Percentiles rank a stretch among this genome's conserved stretches.
phyloP scores from a whole-genome alignment of 768 basidiomycete genomes.

The Suillus plorans region DNA sequence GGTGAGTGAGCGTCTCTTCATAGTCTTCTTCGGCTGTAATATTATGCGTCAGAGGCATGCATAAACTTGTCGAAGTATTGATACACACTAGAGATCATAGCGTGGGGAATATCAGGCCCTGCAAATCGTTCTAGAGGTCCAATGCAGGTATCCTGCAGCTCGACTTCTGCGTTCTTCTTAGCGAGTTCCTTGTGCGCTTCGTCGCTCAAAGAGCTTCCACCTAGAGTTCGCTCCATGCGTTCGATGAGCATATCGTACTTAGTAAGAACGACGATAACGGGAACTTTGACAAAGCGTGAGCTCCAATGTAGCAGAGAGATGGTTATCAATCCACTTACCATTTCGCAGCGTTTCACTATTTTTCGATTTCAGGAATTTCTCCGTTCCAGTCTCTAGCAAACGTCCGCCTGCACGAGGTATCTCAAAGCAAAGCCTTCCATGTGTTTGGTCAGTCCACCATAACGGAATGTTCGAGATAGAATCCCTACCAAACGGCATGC shows the following conservation, averaged over 20 bases:
- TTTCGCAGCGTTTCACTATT: not conserved
- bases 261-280: constrained; percentile 1
- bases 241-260: not conserved
- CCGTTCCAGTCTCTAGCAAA: not conserved
- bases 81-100: not conserved
- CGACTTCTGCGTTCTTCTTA: not conserved
- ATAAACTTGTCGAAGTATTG: not conserved
- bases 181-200: constrained; percentile 2
- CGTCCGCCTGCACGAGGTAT: not conserved
- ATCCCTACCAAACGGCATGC: constrained; percentile 15
- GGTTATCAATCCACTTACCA: not conserved
- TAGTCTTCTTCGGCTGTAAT: not conserved
- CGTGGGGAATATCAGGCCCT: not conserved
- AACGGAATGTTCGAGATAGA: not conserved
- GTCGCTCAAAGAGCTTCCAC: constrained; percentile 18
- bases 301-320: too few species aligned
- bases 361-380: not conserved
- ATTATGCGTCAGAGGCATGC: too few species aligned
- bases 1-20: not conserved
- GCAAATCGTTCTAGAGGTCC: not conserved
- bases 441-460: not conserved
- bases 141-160: not conserved
- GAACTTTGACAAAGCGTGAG: not conserved
- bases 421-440: constrained; percentile 2
- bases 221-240: constrained; percentile 25